Conservation (phyloP, 371 early-diverging fungal species). For the Saksenaea oblongispora region DNA sequence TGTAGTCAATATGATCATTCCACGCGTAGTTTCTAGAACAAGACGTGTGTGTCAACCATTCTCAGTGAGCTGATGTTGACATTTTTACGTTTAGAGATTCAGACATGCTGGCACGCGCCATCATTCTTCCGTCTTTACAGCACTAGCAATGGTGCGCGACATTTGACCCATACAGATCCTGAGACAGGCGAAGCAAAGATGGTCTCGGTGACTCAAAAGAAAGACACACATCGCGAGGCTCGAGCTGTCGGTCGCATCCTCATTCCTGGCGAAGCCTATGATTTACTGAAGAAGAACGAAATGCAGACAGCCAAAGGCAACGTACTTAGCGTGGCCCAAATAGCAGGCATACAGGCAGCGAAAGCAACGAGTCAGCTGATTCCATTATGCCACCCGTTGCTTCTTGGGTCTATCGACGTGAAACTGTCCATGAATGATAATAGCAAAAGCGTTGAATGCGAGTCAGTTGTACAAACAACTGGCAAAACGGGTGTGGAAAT, state of each 20-base stretch:
- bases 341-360: slow-evolving; percentile 92
- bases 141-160: not conserved
- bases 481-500: slow-evolving; percentile 95
- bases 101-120: not conserved
- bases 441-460: slow-evolving; percentile 45
- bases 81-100: not conserved
- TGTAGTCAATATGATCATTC: not conserved
- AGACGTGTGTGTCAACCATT: not conserved
- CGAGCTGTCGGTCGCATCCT: slow-evolving; percentile 70
- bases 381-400: slow-evolving; percentile 88
- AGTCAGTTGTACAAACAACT: slow-evolving; percentile 67
- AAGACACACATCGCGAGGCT: slow-evolving; percentile 69
- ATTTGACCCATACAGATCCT: slow-evolving; percentile 77
- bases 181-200: slow-evolving; percentile 75
- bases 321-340: slow-evolving; percentile 84
- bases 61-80: not conserved
- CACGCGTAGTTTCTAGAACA: not conserved
- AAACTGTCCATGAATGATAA: slow-evolving; percentile 54
- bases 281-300: slow-evolving; percentile 57
- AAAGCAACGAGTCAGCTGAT: slow-evolving; percentile 82
- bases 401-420: slow-evolving; percentile 72
- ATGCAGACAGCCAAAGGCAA: slow-evolving; percentile 71
- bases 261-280: slow-evolving; percentile 62
- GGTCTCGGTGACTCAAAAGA: slow-evolving; percentile 82
- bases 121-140: not conserved